phyloP scores from a whole-genome alignment of 106 monocot species.

The Dendrobium catenatum region DNA sequence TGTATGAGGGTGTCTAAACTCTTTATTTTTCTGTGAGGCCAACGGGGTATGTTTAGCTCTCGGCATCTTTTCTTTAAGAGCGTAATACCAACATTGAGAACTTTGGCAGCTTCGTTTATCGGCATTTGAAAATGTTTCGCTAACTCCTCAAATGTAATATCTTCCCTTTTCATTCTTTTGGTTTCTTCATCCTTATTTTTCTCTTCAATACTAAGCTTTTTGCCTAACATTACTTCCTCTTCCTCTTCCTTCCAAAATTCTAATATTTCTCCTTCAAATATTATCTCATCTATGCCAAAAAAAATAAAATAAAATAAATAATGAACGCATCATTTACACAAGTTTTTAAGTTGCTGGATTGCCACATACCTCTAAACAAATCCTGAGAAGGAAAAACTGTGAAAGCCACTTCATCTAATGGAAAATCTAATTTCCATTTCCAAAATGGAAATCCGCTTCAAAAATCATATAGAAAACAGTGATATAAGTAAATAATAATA shows the following conservation, averaged over 20 bases:
- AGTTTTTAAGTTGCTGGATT: not conserved
- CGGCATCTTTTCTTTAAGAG: conserved; percentile 77
- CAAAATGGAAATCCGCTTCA: not conserved
- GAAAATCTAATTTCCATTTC: not conserved
- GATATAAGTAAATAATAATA: not conserved
- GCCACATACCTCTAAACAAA: not conserved
- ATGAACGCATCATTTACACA: not conserved
- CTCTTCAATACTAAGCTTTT: too few species aligned
- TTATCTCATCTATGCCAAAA: not conserved
- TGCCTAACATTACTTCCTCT: not conserved
- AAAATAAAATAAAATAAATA: too few species aligned
- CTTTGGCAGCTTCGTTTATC: conserved; percentile 60
- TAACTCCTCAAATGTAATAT: conserved; percentile 47
- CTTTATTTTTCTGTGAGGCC: conserved; percentile 83
- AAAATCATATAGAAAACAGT: not conserved
- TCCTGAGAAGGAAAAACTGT: not conserved
- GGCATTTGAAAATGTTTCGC: conserved; percentile 74
- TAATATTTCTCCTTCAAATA: not conserved
- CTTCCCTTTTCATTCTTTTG: conserved; percentile 10
- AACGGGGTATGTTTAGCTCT: conserved; percentile 64
- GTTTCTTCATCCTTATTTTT: too few species aligned
- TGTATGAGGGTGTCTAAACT: conserved; percentile 65
- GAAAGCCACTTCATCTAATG: not conserved
- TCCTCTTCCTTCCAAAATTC: not conserved
- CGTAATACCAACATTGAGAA: conserved; percentile 63